A percentile compares a stretch with the other conserved stretches of the same genome.
phyloP scores from a whole-genome alignment of 305 asterid genomes.

The Petunia hybrid region DNA sequence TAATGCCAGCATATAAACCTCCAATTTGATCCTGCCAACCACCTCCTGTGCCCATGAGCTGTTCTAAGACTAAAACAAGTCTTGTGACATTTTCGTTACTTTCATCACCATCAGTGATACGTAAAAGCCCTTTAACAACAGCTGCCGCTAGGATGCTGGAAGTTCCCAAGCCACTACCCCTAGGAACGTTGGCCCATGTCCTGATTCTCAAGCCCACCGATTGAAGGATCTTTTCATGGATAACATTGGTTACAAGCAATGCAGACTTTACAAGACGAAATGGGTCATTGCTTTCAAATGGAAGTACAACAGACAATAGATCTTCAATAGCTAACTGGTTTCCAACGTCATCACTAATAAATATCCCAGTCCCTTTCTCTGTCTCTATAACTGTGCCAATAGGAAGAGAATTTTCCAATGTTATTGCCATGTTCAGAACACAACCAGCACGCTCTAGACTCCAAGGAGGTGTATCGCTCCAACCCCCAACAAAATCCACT shows the following conservation, averaged over 20 bases:
- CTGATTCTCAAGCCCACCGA: constrained; percentile 69
- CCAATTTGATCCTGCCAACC: constrained; percentile 99
- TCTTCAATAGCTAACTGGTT: constrained; percentile 56
- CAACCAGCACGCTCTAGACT: constrained; percentile 97
- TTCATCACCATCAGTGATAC: constrained; percentile 72
- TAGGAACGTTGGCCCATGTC: constrained; percentile 98
- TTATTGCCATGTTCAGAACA: constrained; percentile 96
- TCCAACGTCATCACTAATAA: constrained; percentile 71
- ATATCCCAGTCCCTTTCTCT: constrained; percentile 56
- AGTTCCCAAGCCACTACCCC: constrained; percentile 99
- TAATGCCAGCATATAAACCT: constrained; percentile 93
- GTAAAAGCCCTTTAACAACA: constrained; percentile 92
- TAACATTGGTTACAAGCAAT: constrained; percentile 69
- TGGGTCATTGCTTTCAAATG: constrained; percentile 74
- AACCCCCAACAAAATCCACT: constrained; percentile 95
- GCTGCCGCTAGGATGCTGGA: constrained; percentile 97
- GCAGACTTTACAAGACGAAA: constrained; percentile 97
- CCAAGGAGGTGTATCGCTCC: constrained; percentile 99
- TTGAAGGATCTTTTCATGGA: constrained; percentile 47
- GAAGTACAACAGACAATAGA: constrained; percentile 67
- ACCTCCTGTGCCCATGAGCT: constrained; percentile 99
- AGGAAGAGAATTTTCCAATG: constrained; percentile 75
- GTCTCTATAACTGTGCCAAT: constrained; percentile 78
- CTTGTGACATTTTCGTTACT: constrained; percentile 83
- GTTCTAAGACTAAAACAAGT: constrained; percentile 89